phyloP scores from a whole-genome alignment of 306 rosid genomes.

The Dryas drummondii region DNA sequence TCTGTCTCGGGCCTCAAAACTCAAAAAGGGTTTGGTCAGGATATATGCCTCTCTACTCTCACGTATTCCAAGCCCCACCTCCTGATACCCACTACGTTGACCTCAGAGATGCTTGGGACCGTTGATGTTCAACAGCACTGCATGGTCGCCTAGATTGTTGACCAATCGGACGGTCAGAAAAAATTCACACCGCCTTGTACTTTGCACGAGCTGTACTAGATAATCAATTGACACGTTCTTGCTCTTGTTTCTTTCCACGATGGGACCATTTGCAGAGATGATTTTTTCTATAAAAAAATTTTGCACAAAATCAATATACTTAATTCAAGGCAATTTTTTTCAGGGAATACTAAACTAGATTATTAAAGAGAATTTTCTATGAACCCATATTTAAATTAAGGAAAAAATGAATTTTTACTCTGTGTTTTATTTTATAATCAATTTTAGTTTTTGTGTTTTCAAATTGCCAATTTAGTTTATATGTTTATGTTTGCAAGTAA shows the following conservation, averaged over 20 bases:
- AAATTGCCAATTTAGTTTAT: too few species aligned
- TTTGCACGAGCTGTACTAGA: neutral
- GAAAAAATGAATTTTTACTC: too few species aligned
- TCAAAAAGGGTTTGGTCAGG: slow-evolving; percentile 6
- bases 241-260: neutral
- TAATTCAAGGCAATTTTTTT: too few species aligned
- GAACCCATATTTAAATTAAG: too few species aligned
- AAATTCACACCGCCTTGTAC: neutral
- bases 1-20: slow-evolving; percentile 28
- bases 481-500: too few species aligned
- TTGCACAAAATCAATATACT: too few species aligned
- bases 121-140: neutral
- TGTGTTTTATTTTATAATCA: too few species aligned
- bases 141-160: neutral
- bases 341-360: too few species aligned
- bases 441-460: too few species aligned
- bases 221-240: neutral
- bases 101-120: slow-evolving; percentile 15
- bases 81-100: slow-evolving; percentile 30
- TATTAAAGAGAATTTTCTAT: too few species aligned
- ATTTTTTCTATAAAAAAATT: too few species aligned
- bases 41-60: slow-evolving; percentile 24
- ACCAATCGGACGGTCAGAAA: neutral
- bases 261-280: neutral
- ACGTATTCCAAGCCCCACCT: slow-evolving; percentile 38